phyloP scores from a whole-genome alignment of 2,329 filamentous ascomycete species.

The Colletotrichum sp. region DNA sequence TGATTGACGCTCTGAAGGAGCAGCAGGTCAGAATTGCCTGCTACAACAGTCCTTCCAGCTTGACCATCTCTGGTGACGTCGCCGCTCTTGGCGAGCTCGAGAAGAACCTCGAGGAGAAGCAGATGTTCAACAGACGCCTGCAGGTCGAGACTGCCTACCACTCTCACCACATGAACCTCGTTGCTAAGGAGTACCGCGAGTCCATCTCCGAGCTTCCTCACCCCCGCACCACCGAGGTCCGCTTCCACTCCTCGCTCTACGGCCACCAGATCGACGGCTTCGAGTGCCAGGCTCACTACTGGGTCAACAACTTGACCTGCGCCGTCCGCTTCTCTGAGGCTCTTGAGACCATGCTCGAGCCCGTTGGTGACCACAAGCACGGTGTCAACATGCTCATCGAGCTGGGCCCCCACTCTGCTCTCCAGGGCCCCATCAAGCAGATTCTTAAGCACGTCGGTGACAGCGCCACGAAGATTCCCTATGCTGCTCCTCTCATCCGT shows the following conservation, averaged over 20 bases:
- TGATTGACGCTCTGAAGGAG: conserved; percentile 46
- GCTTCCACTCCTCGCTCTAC: conserved; percentile 52
- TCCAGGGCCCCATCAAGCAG: conserved; percentile 55
- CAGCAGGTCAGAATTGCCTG: conserved; percentile 39
- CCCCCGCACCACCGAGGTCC: conserved; percentile 36
- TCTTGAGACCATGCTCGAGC: conserved; percentile 37
- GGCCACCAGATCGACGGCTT: conserved; percentile 43
- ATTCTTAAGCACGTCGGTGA: conserved; percentile 49
- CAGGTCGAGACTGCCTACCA: conserved; percentile 59
- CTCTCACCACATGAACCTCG: conserved; percentile 56
- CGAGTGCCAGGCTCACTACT: conserved; percentile 38
- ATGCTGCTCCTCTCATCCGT: conserved; percentile 53
- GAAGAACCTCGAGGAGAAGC: conserved; percentile 34
- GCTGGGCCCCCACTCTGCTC: conserved; percentile 53
- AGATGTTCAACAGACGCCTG: conserved; percentile 52
- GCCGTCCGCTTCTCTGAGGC: conserved; percentile 50
- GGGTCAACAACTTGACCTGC: conserved; percentile 48
- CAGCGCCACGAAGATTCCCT: conserved; percentile 43
- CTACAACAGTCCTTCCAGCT: conserved; percentile 56
- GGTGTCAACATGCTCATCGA: conserved; percentile 52
- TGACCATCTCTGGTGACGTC: conserved; percentile 48
- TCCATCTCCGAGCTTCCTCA: conserved; percentile 45
- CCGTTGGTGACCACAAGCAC: conserved; percentile 36
- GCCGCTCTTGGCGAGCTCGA: conserved; percentile 31
- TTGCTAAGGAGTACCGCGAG: conserved; percentile 38